Conservation (phyloP, 83 land plant species). For the Larix sibirica region DNA sequence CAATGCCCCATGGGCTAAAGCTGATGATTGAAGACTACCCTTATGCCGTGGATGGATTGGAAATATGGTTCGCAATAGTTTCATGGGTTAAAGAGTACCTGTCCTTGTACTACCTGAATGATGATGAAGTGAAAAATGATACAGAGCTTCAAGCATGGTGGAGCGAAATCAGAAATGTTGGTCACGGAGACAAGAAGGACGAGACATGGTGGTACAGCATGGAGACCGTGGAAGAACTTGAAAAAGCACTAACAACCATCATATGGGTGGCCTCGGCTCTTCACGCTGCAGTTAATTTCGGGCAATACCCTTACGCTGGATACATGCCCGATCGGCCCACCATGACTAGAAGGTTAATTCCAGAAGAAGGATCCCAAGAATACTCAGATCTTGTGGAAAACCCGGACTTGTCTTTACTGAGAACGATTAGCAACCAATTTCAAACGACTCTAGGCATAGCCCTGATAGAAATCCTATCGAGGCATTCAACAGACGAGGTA, state of each 20-base stretch:
- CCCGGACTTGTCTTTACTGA: conserved; percentile 31
- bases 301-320: conserved; percentile 36
- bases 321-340: conserved; percentile 34
- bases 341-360: conserved; percentile 62
- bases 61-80: conserved; percentile 34
- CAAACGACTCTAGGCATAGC: conserved; percentile 43
- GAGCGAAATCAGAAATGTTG: conserved; percentile 35
- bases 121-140: conserved; percentile 19
- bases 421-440: conserved; percentile 19
- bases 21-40: conserved; percentile 48
- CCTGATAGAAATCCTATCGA: conserved; percentile 34
- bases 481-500: conserved; percentile 45
- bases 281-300: conserved; percentile 44
- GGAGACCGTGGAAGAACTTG: conserved; percentile 14
- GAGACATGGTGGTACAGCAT: conserved; percentile 43
- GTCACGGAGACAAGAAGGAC: conserved; percentile 56
- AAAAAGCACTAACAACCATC: conserved; percentile 19
- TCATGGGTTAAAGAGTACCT: conserved; percentile 45
- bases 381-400: conserved; percentile 44
- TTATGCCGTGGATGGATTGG: conserved; percentile 43
- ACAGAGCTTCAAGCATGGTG: conserved; percentile 56
- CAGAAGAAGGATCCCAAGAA: conserved; percentile 62
- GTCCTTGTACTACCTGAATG: conserved; percentile 25
- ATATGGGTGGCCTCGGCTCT: conserved; percentile 44
- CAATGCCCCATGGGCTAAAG: conserved; percentile 25